A percentile compares a stretch with the other conserved stretches of the same genome.
Evolutionary conservation across 148 eudicot species (phyloP).

Genomic region (Vaccinium darrowii): DNA sequence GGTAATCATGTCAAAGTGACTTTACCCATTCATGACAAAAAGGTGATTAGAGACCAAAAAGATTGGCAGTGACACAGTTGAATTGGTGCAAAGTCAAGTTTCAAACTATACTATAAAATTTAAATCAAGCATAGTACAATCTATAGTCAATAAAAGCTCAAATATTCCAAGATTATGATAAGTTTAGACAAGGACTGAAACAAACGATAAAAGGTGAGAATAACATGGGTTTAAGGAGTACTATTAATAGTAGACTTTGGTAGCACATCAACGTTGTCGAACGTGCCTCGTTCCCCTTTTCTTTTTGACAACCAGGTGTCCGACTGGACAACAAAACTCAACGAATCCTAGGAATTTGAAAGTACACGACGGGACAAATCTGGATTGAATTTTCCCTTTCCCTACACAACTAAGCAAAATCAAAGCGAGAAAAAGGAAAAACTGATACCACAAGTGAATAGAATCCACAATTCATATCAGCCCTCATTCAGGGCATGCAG

Average conservation of each 20-base stretch:
- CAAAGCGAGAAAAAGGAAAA: background rate
- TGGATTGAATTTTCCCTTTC: background rate
- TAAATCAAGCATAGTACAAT: background rate
- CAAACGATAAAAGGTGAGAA: background rate
- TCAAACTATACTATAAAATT: background rate
- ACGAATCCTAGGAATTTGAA: no score
- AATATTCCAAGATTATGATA: background rate
- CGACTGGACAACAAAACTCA: no score
- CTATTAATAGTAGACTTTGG: background rate
- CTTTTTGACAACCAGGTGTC: no score
- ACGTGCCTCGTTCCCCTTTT: no score
- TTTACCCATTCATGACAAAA: background rate
- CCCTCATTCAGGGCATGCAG: background rate
- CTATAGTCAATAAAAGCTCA: background rate
- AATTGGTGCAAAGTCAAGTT: constrained; percentile 2
- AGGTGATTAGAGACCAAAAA: background rate
- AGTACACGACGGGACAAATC: no score
- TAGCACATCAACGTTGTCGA: no score
- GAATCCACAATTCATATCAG: background rate
- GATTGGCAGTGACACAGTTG: background rate
- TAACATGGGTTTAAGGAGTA: background rate
- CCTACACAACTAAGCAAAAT: background rate
- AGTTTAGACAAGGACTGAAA: background rate
- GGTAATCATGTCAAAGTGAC: background rate
- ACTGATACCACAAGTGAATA: background rate